phyloP scores from a whole-genome alignment of 1,139 yeast species.

The Geotrichum siamense region DNA sequence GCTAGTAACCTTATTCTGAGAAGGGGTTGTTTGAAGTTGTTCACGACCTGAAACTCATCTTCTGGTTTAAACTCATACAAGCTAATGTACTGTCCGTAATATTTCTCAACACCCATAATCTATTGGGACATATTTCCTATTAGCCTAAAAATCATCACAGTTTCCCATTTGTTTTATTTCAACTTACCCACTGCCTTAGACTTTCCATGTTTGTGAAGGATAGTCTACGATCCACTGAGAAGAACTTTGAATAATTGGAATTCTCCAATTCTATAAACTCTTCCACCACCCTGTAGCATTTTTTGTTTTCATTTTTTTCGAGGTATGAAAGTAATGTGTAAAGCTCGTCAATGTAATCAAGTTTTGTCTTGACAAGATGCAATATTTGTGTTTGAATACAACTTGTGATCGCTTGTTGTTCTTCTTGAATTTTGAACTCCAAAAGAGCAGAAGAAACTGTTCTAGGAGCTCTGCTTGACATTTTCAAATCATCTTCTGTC shows the following conservation, averaged over 20 bases:
- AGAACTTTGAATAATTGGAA: neutral
- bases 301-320: neutral
- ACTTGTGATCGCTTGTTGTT: neutral
- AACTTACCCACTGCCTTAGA: constrained; percentile 15
- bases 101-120: constrained; percentile 5
- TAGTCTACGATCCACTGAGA: neutral
- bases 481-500: neutral
- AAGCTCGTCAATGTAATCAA: constrained; percentile 12
- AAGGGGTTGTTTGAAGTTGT: constrained; percentile 39
- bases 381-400: neutral
- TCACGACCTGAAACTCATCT: constrained; percentile 34
- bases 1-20: constrained; percentile 35
- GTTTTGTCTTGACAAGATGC: neutral
- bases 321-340: constrained; percentile 4
- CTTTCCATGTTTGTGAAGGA: constrained; percentile 2
- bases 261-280: constrained; percentile 1
- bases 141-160: neutral
- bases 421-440: neutral
- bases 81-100: constrained; percentile 27
- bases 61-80: constrained; percentile 32
- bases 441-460: neutral
- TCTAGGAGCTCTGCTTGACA: neutral
- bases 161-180: neutral
- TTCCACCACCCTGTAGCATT: constrained; percentile 1
- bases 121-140: neutral